Evolutionary conservation across 768 basidiomycete genomes (phyloP).

Genomic region (Paxillus involutus): DNA sequence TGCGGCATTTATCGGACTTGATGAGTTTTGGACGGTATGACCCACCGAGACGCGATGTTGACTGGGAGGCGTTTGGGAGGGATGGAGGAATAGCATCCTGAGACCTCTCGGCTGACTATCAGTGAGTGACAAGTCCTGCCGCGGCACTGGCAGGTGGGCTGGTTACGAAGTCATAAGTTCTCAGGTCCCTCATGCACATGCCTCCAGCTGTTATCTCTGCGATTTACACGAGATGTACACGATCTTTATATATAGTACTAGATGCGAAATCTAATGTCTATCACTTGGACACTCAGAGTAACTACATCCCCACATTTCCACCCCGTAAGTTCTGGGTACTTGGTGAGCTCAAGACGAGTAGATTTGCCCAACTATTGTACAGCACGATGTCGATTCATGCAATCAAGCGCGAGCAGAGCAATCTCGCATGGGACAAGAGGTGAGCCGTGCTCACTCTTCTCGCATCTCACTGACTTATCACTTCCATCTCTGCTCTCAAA

Average conservation of each 20-base stretch:
- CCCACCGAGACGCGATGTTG: slow-evolving; percentile 19
- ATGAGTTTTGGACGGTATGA: slow-evolving; percentile 19
- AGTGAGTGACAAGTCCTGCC: not conserved
- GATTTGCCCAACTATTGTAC: not conserved
- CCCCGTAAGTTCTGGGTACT: no score
- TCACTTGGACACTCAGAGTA: not conserved
- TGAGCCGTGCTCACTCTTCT: slow-evolving; percentile 16
- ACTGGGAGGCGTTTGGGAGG: slow-evolving; percentile 37
- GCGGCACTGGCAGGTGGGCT: not conserved
- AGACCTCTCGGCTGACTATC: no score
- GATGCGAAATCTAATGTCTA: not conserved
- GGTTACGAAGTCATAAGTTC: not conserved
- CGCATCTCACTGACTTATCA: not conserved
- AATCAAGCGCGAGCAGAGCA: slow-evolving; percentile 49
- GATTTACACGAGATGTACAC: slow-evolving; percentile 6
- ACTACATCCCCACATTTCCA: not conserved
- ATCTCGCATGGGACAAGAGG: slow-evolving; percentile 65
- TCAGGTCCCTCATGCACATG: not conserved
- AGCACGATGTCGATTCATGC: slow-evolving; percentile 49
- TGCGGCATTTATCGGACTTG: slow-evolving; percentile 72
- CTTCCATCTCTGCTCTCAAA: slow-evolving; percentile 38
- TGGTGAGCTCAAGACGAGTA: not conserved
- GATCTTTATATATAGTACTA: slow-evolving; percentile 6
- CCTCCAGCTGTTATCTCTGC: slow-evolving; percentile 3
- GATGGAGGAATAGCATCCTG: not conserved